These are phyloP conservation scores for Penicillium digitatum DNA, from an alignment of 2,329 filamentous ascomycete species.

Conservation along the genomic window DNA sequence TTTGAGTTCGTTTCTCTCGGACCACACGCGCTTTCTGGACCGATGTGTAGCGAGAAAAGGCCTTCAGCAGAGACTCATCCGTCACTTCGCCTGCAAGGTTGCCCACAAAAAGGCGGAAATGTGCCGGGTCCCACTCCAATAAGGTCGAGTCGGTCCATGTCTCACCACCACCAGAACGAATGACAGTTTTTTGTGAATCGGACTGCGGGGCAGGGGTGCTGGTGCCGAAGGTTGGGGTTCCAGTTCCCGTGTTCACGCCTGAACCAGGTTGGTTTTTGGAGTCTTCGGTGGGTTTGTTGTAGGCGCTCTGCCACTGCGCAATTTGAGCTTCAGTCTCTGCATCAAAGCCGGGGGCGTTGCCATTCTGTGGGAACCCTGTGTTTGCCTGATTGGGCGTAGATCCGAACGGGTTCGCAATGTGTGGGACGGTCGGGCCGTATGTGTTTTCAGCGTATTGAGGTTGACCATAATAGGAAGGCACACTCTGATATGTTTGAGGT, in stretches of 20 bases:
- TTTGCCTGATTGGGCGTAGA: constrained; percentile 37
- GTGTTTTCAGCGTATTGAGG: constrained; percentile 46
- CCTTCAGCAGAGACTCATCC: constrained; percentile 90
- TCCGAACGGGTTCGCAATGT: constrained; percentile 78
- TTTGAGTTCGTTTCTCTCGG: constrained; percentile 90
- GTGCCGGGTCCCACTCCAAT: constrained; percentile 91
- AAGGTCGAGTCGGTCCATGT: constrained; percentile 85
- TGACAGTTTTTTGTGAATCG: constrained; percentile 71
- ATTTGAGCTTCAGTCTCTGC: constrained; percentile 87
- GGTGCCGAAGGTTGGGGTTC: constrained; percentile 34
- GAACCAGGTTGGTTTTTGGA: constrained; percentile 37
- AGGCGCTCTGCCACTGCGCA: constrained; percentile 91
- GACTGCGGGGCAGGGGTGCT: constrained; percentile 45
- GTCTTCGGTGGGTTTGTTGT: constrained; percentile 51
- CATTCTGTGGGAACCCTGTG: constrained; percentile 31
- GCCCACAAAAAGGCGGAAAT: constrained; percentile 92
- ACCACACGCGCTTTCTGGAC: constrained; percentile 91
- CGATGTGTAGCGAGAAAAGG: constrained; percentile 81
- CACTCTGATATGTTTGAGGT: constrained; percentile 33
- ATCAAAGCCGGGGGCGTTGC: constrained; percentile 49
- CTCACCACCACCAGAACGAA: constrained; percentile 83
- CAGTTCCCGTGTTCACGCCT: constrained; percentile 31
- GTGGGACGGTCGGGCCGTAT: constrained; percentile 56
- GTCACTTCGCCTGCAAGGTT: constrained; percentile 97
- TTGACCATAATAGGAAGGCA: constrained; percentile 46